Base-by-base conservation (phyloP, 1,284 basidiomycete genomes). In the Leccinum pallidistipes region DNA sequence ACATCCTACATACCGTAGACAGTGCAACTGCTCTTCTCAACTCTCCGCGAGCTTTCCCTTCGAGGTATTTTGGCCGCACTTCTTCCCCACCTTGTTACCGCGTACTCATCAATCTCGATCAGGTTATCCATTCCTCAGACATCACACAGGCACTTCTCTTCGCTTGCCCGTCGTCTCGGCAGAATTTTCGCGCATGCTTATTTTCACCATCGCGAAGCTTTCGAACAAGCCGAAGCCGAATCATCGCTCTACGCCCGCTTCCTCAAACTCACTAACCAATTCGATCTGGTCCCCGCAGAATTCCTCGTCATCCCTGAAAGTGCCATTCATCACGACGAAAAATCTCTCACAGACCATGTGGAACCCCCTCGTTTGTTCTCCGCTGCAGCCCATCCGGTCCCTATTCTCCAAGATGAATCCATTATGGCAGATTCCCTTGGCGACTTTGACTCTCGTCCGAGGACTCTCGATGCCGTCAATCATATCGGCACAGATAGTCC, bases 151-250 rank as follows among this genome's bases (percentile, higher is more conserved):
- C 93, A 97, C 75, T 96, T 98, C 75, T 85, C 90, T 47, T 91
- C 92, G 14, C 87, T 96, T 21, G 91, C 93, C 4, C 84, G 95
- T 0, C 87, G 97, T 10, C 85, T 98, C 3, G 95, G 95, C 6
- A 87, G 97, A 54, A 95, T 98, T 69, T 98, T 99, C 73, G 93
- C 93, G 0, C 97, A 99, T 75, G 94, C 95, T 1, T 97, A 94
- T 79, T 95, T 91, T 78, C 92, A 94, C 73, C 94, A 98, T 76
- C 88, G 92, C 61, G 95, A 97, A 70, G 86, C 88, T 0, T 98
- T 96, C 69, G 88, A 94, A 67, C 88, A 92, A 69, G 92, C 92
- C 50, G 94, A 97, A 76, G 91, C 89, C 2, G 94, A 98, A 74
- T 95, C 91, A 5, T 91, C 91, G 0, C 81, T 98, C 1, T 98